Conservation (phyloP, 768 basidiomycete species). For the Postia placenta region DNA sequence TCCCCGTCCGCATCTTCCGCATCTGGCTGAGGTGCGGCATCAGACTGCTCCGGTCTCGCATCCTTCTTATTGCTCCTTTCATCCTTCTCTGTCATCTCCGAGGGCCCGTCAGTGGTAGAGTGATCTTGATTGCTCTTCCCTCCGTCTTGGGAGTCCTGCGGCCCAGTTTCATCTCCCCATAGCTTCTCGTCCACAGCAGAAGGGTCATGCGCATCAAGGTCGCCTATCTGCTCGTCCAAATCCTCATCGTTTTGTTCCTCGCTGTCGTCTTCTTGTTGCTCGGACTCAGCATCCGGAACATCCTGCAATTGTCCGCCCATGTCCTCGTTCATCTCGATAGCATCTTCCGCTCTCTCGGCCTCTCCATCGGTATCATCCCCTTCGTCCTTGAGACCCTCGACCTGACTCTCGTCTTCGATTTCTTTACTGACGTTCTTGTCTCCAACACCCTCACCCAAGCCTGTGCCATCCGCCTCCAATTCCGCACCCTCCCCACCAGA, state of each 20-base stretch:
- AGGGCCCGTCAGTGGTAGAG: conserved; percentile 41
- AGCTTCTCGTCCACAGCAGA: conserved; percentile 91
- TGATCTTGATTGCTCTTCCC: conserved; percentile 58
- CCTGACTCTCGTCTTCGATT: conserved; percentile 93
- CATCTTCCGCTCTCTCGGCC: conserved; percentile 47
- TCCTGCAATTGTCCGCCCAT: conserved; percentile 86
- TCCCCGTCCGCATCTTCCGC: conserved; percentile 12
- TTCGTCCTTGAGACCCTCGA: conserved; percentile 84
- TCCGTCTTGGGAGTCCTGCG: conserved; percentile 46
- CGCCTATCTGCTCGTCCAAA: conserved; percentile 77
- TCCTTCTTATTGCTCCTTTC: conserved; percentile 19
- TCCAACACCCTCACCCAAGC: conserved; percentile 85
- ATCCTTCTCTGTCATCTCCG: conserved; percentile 65
- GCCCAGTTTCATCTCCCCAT: conserved; percentile 82
- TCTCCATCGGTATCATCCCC: conserved; percentile 40
- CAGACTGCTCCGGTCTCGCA: too few relatives aligned
- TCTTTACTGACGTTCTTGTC: conserved; percentile 87
- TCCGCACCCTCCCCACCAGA: conserved; percentile 41
- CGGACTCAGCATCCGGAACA: conserved; percentile 58
- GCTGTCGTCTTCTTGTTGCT: conserved; percentile 38
- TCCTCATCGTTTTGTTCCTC: conserved; percentile 53
- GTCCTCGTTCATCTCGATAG: conserved; percentile 89
- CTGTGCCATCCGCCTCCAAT: conserved; percentile 65
- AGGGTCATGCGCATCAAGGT: conserved; percentile 80
- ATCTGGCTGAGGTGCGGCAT: not conserved